Conservation (phyloP, 1,284 basidiomycete genomes). For the Psilocybe mexicana region DNA sequence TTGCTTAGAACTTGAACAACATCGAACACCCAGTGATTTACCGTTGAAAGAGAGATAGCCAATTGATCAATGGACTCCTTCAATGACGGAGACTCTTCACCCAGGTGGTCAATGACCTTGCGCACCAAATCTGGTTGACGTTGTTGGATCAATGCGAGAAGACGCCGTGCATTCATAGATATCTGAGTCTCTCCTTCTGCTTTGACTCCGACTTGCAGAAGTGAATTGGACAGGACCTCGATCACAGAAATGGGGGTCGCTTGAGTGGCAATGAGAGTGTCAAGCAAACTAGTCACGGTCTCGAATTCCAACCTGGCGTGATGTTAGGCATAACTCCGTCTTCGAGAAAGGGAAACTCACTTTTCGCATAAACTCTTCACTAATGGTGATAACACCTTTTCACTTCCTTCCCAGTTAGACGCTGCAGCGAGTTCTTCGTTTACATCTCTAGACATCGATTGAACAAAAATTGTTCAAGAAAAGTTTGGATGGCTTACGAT, state of each 20-base stretch:
- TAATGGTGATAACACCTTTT: slow-evolving; percentile 61
- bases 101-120: slow-evolving; percentile 37
- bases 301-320: slow-evolving; percentile 46
- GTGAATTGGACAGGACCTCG: slow-evolving; percentile 34
- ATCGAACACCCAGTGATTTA: slow-evolving; percentile 26
- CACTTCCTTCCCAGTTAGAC: slow-evolving; percentile 50
- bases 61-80: slow-evolving; percentile 50
- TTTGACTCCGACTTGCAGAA: slow-evolving; percentile 35
- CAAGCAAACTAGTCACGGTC: slow-evolving; percentile 39
- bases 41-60: slow-evolving; percentile 55
- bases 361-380: slow-evolving; percentile 42
- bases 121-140: slow-evolving; percentile 53
- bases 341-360: slow-evolving; percentile 32
- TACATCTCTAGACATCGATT: slow-evolving; percentile 41
- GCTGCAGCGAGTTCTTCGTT: slow-evolving; percentile 46
- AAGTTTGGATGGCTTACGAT: slow-evolving; percentile 38
- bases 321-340: background rate
- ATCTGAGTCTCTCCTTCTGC: slow-evolving; percentile 20
- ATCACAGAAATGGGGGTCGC: slow-evolving; percentile 39
- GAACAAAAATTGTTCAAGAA: background rate
- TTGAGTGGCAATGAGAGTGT: slow-evolving; percentile 43
- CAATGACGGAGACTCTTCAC: slow-evolving; percentile 38
- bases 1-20: background rate
- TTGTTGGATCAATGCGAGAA: slow-evolving; percentile 50
- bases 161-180: slow-evolving; percentile 28